Evolutionary conservation across 1,284 basidiomycete species (phyloP), one percentile per base, ranked within the genome.

Genomic region (Microbotryomycetes sp.): DNA sequence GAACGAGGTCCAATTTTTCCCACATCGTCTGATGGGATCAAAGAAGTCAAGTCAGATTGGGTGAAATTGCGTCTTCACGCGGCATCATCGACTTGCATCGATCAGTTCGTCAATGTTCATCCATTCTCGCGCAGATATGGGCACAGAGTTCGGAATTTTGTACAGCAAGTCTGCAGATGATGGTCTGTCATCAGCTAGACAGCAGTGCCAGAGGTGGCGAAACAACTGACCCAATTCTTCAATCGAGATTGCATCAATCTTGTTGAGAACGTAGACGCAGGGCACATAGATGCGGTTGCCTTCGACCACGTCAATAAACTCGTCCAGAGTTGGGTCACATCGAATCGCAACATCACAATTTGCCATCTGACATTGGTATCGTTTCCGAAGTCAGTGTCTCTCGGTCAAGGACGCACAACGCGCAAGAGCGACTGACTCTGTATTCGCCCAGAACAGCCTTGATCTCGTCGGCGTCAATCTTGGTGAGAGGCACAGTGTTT

Each of bases 161-260:
- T 78, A 93, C 77, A 99, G 79, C 56, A 98, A 82, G 76, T 98
- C 93, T 62, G 52, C n/a, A 7, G 13, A 18, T 3, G 13, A 28
- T n/a, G 26, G 6, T 7, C 30, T 30, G 35, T 60, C 45, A 56
- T 46, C 26, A 27, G 45, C 16, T 35, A 15, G 13, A 2, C 16
- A 18, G 27, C 7, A 13, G 16, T 29, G 21, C 35, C 51, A 48
- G 46, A 11, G 9, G 26, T n/a, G n/a, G n/a, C n/a, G n/a, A n/a
- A 3, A 7, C 13, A 23, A 52, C 56, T 21, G 15, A 57, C 45
- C 65, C 46, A 99, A 84, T 77, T 99, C 96, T 77, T 99, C 92
- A 75, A 98, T 97, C 61, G 91, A 94, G 73, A 98, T 94, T 21
- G 89, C 91, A 75, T 65, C 77, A 97, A 94, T 98, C 87, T 97